Evolutionary conservation across 2,329 filamentous ascomycete genomes (phyloP).

Genomic region (Neodidymelliopsis sp.): DNA sequence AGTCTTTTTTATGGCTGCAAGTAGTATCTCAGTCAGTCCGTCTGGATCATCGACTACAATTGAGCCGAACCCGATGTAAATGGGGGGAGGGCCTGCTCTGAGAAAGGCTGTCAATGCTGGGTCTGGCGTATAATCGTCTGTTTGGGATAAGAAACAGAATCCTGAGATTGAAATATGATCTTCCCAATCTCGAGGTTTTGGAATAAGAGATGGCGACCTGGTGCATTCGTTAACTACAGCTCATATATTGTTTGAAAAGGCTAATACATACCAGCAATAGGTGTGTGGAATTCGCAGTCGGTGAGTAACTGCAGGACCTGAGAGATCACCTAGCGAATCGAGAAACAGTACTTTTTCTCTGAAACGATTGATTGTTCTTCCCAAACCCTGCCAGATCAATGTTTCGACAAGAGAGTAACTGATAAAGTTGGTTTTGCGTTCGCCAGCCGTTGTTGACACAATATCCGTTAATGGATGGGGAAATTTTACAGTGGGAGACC

Average conservation of each 20-base stretch:
- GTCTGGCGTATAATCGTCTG: constrained; percentile 49
- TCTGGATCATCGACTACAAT: constrained; percentile 54
- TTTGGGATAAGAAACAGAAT: constrained; percentile 51
- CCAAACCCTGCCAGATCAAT: constrained; percentile 91
- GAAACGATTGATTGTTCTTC: constrained; percentile 90
- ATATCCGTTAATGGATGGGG: constrained; percentile 88
- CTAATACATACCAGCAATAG: constrained; percentile 97
- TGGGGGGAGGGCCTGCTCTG: constrained; percentile 49
- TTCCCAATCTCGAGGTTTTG: constrained; percentile 57
- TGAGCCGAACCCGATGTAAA: constrained; percentile 53
- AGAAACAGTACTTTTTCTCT: constrained; percentile 76
- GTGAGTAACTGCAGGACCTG: constrained; percentile 80
- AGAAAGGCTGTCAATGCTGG: constrained; percentile 50
- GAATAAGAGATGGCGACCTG: constrained; percentile 52
- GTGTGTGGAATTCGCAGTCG: constrained; percentile 83
- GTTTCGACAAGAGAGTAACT: constrained; percentile 87
- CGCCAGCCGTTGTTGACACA: constrained; percentile 76
- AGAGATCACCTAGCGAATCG: constrained; percentile 79
- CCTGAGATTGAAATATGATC: constrained; percentile 51
- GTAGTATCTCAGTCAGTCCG: constrained; percentile 51
- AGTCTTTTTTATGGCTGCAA: constrained; percentile 57
- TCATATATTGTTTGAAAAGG: too few relatives aligned
- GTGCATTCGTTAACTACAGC: too few relatives aligned
- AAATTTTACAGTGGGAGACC: constrained; percentile 84
- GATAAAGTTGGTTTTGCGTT: constrained; percentile 80